Evolutionary conservation across 106 monocot species (phyloP).

Genomic region (Platanthera guangdongensis): DNA sequence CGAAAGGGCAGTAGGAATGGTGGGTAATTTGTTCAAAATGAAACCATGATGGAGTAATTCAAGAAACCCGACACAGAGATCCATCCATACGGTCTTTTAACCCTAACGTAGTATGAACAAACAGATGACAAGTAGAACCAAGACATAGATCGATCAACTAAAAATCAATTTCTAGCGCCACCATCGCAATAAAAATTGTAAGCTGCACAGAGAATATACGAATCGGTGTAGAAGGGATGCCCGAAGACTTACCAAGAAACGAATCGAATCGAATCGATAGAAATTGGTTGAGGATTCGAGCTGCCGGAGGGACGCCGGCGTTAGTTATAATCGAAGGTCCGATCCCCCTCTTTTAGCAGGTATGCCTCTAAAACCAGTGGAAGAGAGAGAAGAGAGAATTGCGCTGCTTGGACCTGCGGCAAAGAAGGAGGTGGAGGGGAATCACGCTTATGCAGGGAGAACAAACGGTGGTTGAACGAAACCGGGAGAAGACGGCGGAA

Average conservation of each 20-base stretch:
- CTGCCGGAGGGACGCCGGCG: not conserved
- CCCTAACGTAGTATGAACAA: not conserved
- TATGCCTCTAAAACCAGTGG: not conserved
- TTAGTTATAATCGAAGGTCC: not conserved
- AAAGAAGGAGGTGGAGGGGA: too few relatives aligned
- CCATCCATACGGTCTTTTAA: not conserved
- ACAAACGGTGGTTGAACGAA: too few relatives aligned
- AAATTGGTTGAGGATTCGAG: not conserved
- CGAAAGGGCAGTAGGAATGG: too few relatives aligned
- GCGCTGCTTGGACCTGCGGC: not conserved
- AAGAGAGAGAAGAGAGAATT: not conserved
- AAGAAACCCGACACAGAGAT: not conserved
- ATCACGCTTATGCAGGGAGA: too few relatives aligned
- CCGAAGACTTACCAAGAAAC: not conserved
- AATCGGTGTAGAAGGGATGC: not conserved
- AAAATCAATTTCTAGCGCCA: not conserved
- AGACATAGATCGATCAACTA: not conserved
- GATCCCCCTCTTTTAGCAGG: not conserved
- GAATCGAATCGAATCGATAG: constrained; percentile 4
- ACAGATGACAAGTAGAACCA: not conserved
- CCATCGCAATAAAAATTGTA: not conserved
- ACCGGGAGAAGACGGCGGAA: too few relatives aligned
- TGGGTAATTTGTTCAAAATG: too few relatives aligned
- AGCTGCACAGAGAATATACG: not conserved
- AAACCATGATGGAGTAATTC: not conserved